Percentiles rank a stretch among this genome's conserved stretches.
phyloP scores from a whole-genome alignment of 805 yeast genomes.

The Saccharomycopsis amapae region DNA sequence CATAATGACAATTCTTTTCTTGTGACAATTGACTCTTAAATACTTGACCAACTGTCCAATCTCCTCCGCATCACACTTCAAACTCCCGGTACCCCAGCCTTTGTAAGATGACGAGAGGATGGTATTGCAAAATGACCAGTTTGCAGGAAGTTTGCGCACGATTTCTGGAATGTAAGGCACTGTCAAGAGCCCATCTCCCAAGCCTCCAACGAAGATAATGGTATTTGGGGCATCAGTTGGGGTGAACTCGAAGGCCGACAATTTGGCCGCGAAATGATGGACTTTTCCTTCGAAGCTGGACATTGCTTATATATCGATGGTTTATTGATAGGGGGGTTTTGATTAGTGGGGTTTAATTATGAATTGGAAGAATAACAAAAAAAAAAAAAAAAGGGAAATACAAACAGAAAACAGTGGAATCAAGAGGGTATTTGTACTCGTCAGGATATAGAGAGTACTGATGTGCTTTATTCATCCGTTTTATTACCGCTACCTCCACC shows the following conservation, averaged over 20 bases:
- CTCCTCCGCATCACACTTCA: slow-evolving; percentile 53
- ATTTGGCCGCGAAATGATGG: neutral
- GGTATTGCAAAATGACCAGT: slow-evolving; percentile 56
- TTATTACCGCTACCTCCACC: too few species aligned
- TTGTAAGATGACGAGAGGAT: slow-evolving; percentile 45
- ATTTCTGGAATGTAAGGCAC: slow-evolving; percentile 58
- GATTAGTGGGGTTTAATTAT: too few species aligned
- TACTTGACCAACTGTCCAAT: slow-evolving; percentile 47
- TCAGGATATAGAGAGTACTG: too few species aligned
- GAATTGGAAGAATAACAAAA: too few species aligned
- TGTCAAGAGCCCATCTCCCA: slow-evolving; percentile 60
- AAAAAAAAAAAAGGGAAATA: too few species aligned
- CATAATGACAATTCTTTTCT: slow-evolving; percentile 50
- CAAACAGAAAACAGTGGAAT: too few species aligned
- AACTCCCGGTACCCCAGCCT: slow-evolving; percentile 68
- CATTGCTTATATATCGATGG: too few species aligned
- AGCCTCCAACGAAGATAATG: slow-evolving; percentile 65
- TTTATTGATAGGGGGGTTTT: too few species aligned
- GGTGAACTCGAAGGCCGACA: slow-evolving; percentile 5
- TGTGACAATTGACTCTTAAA: slow-evolving; percentile 37
- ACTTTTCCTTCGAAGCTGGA: too few species aligned
- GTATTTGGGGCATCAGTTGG: neutral
- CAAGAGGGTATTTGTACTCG: too few species aligned
- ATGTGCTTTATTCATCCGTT: too few species aligned
- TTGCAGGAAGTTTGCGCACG: slow-evolving; percentile 33